Evolutionary conservation across 805 yeast species (phyloP).

Genomic region (Teunomyces funiuensis): DNA sequence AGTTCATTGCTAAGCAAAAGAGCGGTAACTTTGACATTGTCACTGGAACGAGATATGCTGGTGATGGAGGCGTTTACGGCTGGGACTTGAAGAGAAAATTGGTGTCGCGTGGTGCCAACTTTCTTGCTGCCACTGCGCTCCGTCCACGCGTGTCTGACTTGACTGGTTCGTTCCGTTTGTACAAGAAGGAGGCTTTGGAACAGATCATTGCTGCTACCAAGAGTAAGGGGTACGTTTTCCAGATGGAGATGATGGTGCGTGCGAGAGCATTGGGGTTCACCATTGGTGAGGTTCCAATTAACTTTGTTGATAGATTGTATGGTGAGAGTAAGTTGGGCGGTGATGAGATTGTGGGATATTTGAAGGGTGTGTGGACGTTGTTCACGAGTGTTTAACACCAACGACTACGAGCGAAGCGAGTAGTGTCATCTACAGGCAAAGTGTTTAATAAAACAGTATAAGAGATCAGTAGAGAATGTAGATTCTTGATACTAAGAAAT

Average conservation of each 20-base stretch:
- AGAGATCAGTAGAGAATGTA: too few species aligned
- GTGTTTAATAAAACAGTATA: too few species aligned
- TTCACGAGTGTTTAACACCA: slow-evolving; percentile 53
- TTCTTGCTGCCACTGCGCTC: slow-evolving; percentile 67
- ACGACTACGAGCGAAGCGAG: neutral
- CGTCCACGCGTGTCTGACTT: slow-evolving; percentile 73
- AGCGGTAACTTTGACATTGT: slow-evolving; percentile 51
- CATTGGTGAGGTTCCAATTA: slow-evolving; percentile 77
- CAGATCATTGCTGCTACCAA: slow-evolving; percentile 65
- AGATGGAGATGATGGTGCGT: slow-evolving; percentile 86
- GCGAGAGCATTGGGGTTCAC: slow-evolving; percentile 72
- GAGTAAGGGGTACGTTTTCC: slow-evolving; percentile 81
- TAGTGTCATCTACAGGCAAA: too few species aligned
- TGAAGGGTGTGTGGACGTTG: slow-evolving; percentile 73
- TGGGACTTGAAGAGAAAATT: slow-evolving; percentile 81
- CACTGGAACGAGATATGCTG: slow-evolving; percentile 69
- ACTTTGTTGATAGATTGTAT: slow-evolving; percentile 74
- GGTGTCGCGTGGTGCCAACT: slow-evolving; percentile 78
- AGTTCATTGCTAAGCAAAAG: slow-evolving; percentile 66
- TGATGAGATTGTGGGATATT: slow-evolving; percentile 74
- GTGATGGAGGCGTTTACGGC: slow-evolving; percentile 80
- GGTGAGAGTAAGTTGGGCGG: slow-evolving; percentile 82
- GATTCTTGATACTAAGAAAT: too few species aligned
- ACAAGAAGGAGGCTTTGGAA: slow-evolving; percentile 66
- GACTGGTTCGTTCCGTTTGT: slow-evolving; percentile 75